Conservation (phyloP, 805 yeast genomes). For the Candida pini region DNA sequence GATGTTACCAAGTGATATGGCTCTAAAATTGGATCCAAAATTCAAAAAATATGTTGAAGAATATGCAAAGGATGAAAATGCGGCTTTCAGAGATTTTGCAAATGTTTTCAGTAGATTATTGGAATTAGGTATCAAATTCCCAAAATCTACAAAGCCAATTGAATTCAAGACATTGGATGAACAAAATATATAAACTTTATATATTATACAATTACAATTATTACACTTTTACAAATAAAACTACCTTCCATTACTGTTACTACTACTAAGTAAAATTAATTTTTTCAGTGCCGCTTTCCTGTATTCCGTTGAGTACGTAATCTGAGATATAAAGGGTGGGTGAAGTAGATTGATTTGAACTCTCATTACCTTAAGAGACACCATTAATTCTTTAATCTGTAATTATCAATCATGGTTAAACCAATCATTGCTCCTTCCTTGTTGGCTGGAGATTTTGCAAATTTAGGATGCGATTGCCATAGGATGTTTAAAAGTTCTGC, state of each 20-base stretch:
- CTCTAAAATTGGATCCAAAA: conserved; percentile 39
- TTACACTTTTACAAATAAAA: too few species aligned
- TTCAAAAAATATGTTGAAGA: conserved; percentile 41
- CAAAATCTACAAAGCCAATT: conserved; percentile 38
- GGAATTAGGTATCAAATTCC: conserved; percentile 72
- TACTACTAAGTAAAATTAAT: too few species aligned
- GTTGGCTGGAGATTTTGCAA: conserved; percentile 85
- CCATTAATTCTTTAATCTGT: too few species aligned
- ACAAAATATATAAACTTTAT: conserved; percentile 46
- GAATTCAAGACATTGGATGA: conserved; percentile 66
- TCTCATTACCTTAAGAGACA: too few species aligned
- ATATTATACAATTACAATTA: too few species aligned
- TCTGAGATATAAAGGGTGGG: too few species aligned
- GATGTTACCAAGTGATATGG: conserved; percentile 60
- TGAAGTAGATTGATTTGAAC: too few species aligned
- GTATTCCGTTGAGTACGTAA: too few species aligned
- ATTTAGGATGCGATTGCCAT: conserved; percentile 82
- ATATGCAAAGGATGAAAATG: conserved; percentile 44
- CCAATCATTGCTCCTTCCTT: conserved; percentile 91
- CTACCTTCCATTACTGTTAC: too few species aligned
- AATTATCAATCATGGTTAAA: conserved; percentile 31
- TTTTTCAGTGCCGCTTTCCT: too few species aligned
- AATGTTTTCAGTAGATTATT: conserved; percentile 42
- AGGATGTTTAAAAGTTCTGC: conserved; percentile 74
- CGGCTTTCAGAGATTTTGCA: conserved; percentile 46